phyloP scores from a whole-genome alignment of 2,329 filamentous ascomycete species.

The Sporothrix luriei region DNA sequence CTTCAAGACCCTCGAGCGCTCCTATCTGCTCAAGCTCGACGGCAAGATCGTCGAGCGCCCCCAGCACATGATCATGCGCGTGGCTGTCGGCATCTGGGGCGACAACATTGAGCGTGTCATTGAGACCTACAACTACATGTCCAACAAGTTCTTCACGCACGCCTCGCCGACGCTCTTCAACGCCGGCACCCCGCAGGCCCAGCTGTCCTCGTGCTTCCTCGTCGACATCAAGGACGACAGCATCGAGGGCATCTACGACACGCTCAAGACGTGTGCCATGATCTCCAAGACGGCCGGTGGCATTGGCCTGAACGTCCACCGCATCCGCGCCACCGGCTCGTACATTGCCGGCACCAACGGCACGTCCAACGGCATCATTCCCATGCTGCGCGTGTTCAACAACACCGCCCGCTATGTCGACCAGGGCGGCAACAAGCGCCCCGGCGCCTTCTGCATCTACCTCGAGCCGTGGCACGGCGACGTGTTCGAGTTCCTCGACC shows the following conservation, averaged over 20 bases:
- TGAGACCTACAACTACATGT: slow-evolving; percentile 99
- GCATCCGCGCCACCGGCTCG: slow-evolving; percentile 94
- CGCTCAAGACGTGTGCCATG: slow-evolving; percentile 98
- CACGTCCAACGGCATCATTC: slow-evolving; percentile 94
- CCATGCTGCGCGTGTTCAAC: slow-evolving; percentile 99
- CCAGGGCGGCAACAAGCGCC: slow-evolving; percentile 98
- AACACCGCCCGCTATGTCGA: slow-evolving; percentile 99
- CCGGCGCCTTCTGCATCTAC: slow-evolving; percentile 97
- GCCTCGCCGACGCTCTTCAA: slow-evolving; percentile 98
- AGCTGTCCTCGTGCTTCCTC: slow-evolving; percentile 97
- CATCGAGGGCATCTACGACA: slow-evolving; percentile 99
- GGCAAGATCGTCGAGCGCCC: slow-evolving; percentile 96
- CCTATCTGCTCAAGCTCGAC: slow-evolving; percentile 92
- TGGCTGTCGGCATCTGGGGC: slow-evolving; percentile 94
- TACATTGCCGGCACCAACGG: slow-evolving; percentile 99
- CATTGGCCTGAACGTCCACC: slow-evolving; percentile 94
- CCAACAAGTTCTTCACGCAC: slow-evolving; percentile 97
- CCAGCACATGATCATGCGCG: slow-evolving; percentile 99
- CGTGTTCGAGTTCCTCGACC: slow-evolving; percentile 94
- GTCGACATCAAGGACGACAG: slow-evolving; percentile 99
- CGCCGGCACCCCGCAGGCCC: slow-evolving; percentile 89
- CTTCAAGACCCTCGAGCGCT: slow-evolving; percentile 98
- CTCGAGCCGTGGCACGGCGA: slow-evolving; percentile 99
- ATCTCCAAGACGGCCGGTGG: slow-evolving; percentile 99
- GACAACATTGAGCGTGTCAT: slow-evolving; percentile 92